These are phyloP conservation scores for Tritrichomonas foetus DNA, from an alignment of 208 protist species.

Conservation along the genomic window DNA sequence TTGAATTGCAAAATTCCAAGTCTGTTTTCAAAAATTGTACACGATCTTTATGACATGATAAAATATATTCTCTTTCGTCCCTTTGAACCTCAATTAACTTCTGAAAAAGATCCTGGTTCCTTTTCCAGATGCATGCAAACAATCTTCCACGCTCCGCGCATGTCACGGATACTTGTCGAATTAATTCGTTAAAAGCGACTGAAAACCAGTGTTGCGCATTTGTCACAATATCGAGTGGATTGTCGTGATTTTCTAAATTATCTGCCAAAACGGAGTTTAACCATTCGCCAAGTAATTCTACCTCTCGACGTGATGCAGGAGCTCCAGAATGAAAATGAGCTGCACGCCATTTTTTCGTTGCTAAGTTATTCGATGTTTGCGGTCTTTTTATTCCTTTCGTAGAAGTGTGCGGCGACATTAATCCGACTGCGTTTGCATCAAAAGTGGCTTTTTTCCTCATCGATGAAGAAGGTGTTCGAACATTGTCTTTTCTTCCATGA, in stretches of 20 bases:
- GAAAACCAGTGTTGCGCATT: conserved; percentile 29
- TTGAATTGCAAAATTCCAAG: not conserved
- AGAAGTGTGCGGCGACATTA: too few species aligned
- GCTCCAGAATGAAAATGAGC: not conserved
- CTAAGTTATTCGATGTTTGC: not conserved
- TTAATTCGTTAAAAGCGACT: conserved; percentile 11
- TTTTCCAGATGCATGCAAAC: conserved; percentile 4
- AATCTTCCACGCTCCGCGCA: not conserved
- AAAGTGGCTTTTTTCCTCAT: too few species aligned
- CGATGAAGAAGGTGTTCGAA: too few species aligned
- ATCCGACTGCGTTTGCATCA: too few species aligned
- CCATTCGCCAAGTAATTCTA: conserved; percentile 41
- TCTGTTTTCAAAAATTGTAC: conserved; percentile 23
- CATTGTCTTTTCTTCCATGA: too few species aligned
- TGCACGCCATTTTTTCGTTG: not conserved
- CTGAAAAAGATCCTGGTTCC: not conserved
- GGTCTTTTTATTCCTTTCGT: not conserved
- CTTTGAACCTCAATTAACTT: not conserved
- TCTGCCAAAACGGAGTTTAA: conserved; percentile 22
- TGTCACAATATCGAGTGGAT: not conserved
- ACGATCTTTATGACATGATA: not conserved
- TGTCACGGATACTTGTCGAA: not conserved
- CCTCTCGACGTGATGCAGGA: not conserved
- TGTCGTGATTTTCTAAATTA: not conserved
- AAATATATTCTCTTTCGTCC: conserved; percentile 1